Evolutionary conservation across 2,329 filamentous ascomycete genomes (phyloP).

Genomic region (Chrysosporium keratinophilum): DNA sequence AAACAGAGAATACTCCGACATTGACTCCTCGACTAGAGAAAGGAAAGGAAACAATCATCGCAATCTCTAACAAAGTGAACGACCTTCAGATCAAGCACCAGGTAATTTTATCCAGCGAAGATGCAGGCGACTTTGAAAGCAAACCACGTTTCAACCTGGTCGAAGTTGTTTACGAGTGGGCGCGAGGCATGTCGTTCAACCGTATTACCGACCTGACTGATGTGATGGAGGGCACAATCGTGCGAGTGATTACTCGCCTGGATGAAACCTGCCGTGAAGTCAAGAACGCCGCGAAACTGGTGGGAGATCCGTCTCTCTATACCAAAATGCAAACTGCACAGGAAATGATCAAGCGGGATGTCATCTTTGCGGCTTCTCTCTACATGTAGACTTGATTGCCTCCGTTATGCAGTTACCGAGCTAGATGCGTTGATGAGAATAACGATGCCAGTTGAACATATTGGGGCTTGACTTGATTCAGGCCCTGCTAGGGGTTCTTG

Average conservation of each 20-base stretch:
- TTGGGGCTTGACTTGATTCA: background rate
- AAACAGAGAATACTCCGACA: slow-evolving; percentile 70
- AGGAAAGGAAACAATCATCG: slow-evolving; percentile 75
- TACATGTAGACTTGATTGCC: slow-evolving; percentile 56
- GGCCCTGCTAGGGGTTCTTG: background rate
- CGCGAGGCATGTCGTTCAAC: slow-evolving; percentile 93
- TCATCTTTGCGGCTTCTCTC: slow-evolving; percentile 76
- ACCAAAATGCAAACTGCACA: slow-evolving; percentile 95
- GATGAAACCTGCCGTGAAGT: slow-evolving; percentile 97
- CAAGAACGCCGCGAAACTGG: slow-evolving; percentile 89
- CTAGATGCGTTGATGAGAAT: background rate
- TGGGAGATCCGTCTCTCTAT: slow-evolving; percentile 86
- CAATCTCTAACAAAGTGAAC: slow-evolving; percentile 87
- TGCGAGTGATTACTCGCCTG: slow-evolving; percentile 81
- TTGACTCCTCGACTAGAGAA: slow-evolving; percentile 72
- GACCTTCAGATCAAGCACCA: slow-evolving; percentile 79
- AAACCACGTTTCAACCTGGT: slow-evolving; percentile 84
- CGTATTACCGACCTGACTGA: slow-evolving; percentile 94
- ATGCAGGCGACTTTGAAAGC: slow-evolving; percentile 83
- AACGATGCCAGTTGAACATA: slow-evolving; percentile 1
- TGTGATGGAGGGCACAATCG: slow-evolving; percentile 93
- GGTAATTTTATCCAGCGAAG: slow-evolving; percentile 80
- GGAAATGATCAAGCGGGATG: slow-evolving; percentile 95
- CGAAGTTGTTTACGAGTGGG: slow-evolving; percentile 98
- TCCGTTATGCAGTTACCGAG: background rate